Evolutionary conservation across 371 early-diverging fungal genomes (phyloP), one percentile per base, ranked within the genome.

Genomic region (Haplosporangium sp.): DNA sequence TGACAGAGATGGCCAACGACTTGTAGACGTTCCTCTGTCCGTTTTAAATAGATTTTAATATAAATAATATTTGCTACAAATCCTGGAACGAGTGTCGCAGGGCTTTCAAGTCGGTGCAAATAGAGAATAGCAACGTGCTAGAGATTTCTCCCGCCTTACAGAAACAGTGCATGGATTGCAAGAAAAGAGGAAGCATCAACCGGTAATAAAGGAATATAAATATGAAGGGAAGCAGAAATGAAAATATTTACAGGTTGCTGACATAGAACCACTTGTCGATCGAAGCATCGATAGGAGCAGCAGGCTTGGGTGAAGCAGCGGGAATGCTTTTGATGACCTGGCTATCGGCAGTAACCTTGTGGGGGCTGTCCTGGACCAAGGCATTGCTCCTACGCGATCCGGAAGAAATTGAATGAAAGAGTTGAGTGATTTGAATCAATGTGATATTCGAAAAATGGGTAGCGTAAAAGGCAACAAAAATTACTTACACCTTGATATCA

Each of bases 221-320:
- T 29, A 18, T 54, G 29, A 29, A 29, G 29, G 29, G 29, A 29
- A 29, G 29, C 29, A 29, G 29, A 29, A 29, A 29, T 29, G 29
- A 29, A 29, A 29, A 8, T 69, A 68, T 86, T 86, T 89, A 92
- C 83, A 91, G 83, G 86, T 84, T 91, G 84, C 90, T 86, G 36
- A 97, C 92, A 88, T 92, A 98, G 92, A 96, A 98, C 98, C 98
- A 97, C 92, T 97, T 97, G 91, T 96, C 95, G 74, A 97, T 90
- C 47, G 90, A 88, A 64, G 90, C 84, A 67, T 94, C 91, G 72
- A 91, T 89, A 62, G 85, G 81, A 40, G 89, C 90, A 75, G 86
- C 83, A 59, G 85, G 67, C 73, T 85, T 74, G 57, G 67, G 69
- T 60, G 83, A 83, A 81, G 87, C 91, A 48, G 87, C 88, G 64